A percentile compares a stretch with the other conserved stretches of the same genome.
Evolutionary conservation across 148 eudicot species (phyloP).

Genomic region (Drosera capensis): DNA sequence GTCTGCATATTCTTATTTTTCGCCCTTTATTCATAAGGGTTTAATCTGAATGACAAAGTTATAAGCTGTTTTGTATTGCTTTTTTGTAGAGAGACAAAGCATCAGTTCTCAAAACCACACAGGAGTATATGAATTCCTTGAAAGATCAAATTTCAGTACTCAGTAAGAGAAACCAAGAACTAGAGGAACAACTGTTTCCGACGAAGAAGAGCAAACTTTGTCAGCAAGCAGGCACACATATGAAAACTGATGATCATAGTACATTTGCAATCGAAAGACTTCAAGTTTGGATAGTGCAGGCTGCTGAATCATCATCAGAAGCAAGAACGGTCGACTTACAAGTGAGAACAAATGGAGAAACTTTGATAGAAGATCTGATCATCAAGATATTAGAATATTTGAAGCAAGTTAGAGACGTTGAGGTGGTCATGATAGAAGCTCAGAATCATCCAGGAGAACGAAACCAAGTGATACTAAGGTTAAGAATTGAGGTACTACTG

Average conservation of each 20-base stretch:
- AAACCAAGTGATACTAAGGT: constrained; percentile 25
- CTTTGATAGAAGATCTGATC: constrained; percentile 28
- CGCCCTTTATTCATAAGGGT: not conserved
- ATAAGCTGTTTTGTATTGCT: not conserved
- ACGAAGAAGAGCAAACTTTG: not conserved
- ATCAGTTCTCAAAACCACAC: constrained; percentile 44
- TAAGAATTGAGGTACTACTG: constrained; percentile 70
- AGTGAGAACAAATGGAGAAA: constrained; percentile 27
- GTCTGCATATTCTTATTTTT: not conserved
- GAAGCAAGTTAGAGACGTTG: constrained; percentile 25
- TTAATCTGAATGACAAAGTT: too few species aligned
- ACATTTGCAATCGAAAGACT: constrained; percentile 12
- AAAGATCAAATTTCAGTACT: constrained; percentile 50
- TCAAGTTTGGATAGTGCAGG: constrained; percentile 18
- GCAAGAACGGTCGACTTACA: constrained; percentile 32
- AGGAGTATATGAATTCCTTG: constrained; percentile 43
- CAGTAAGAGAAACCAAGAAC: constrained; percentile 16
- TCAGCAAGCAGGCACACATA: not conserved
- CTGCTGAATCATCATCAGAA: constrained; percentile 29
- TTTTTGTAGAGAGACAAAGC: constrained; percentile 68
- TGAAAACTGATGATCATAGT: not conserved
- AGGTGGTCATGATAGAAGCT: constrained; percentile 34
- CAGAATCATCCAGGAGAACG: constrained; percentile 18
- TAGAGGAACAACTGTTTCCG: constrained; percentile 27
- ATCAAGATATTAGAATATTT: constrained; percentile 39